These are phyloP conservation scores for Linnemannia exigua DNA, from an alignment of 192 early-diverging fungal species.

Conservation along the genomic window DNA sequence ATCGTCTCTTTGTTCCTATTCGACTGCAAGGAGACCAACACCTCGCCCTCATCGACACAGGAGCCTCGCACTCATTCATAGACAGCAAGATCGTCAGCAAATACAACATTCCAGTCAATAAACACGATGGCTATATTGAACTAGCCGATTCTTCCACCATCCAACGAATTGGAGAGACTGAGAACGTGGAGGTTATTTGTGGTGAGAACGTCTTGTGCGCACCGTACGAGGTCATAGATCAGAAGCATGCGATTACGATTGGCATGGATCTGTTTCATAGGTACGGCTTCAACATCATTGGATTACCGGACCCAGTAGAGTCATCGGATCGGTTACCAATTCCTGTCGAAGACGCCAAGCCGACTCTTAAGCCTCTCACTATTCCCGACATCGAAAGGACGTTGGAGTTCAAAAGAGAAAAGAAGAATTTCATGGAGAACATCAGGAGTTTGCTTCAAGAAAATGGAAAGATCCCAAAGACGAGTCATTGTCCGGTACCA, in stretches of 20 bases:
- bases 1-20: too few relatives aligned
- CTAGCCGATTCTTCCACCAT: neutral
- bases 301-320: too few relatives aligned
- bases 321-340: too few relatives aligned
- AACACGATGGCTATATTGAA: neutral
- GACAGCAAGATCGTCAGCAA: neutral
- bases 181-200: neutral
- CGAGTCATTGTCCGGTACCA: neutral
- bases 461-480: neutral
- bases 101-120: neutral
- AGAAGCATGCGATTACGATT: too few relatives aligned
- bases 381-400: slow-evolving; percentile 1
- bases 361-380: neutral
- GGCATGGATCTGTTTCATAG: too few relatives aligned
- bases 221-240: too few relatives aligned
- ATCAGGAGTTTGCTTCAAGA: neutral
- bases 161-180: neutral
- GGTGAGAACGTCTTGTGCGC: too few relatives aligned
- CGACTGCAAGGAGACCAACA: too few relatives aligned
- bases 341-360: neutral
- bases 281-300: too few relatives aligned
- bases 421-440: neutral
- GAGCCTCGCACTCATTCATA: slow-evolving; percentile 7
- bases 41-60: too few relatives aligned
- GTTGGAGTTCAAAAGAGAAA: neutral